phyloP scores from a whole-genome alignment of 1,284 basidiomycete genomes.

The Boletus subluridellus region DNA sequence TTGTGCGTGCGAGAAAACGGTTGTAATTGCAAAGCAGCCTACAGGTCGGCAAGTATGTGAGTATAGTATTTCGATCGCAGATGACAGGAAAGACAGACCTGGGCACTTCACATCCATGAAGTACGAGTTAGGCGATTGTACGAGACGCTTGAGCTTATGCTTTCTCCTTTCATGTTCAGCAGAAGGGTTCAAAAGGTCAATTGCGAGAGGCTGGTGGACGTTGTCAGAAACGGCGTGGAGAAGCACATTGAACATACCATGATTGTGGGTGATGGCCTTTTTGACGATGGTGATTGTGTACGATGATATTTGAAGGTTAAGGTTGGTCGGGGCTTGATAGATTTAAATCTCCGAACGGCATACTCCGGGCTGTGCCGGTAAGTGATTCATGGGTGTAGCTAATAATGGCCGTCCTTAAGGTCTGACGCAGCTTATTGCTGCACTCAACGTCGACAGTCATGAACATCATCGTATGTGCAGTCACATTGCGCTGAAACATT shows the following conservation, averaged over 20 bases:
- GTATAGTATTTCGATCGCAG: background rate
- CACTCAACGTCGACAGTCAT: slow-evolving; percentile 40
- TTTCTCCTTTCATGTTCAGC: slow-evolving; percentile 82
- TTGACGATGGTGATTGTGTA: slow-evolving; percentile 29
- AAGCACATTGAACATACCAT: slow-evolving; percentile 16
- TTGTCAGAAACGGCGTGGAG: slow-evolving; percentile 8
- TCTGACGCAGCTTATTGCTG: slow-evolving; percentile 19
- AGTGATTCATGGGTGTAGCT: background rate
- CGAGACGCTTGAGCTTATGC: slow-evolving; percentile 99
- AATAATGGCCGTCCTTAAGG: background rate
- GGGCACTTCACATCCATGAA: slow-evolving; percentile 99
- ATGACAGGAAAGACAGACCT: slow-evolving; percentile 51
- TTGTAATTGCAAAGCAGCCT: slow-evolving; percentile 94
- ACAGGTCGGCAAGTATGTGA: slow-evolving; percentile 15
- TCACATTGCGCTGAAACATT: background rate
- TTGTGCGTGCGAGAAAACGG: slow-evolving; percentile 94
- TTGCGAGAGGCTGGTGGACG: slow-evolving; percentile 79
- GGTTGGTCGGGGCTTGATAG: slow-evolving; percentile 18
- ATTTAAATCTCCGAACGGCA: slow-evolving; percentile 24
- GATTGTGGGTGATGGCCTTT: slow-evolving; percentile 9
- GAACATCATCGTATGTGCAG: slow-evolving; percentile 67
- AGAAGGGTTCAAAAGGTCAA: slow-evolving; percentile 98
- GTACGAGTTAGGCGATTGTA: slow-evolving; percentile 97
- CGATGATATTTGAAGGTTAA: slow-evolving; percentile 22
- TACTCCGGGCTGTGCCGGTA: slow-evolving; percentile 6